Base-by-base conservation (phyloP, 495 filamentous ascomycete species). In the Hypoxylon fragiforme region DNA sequence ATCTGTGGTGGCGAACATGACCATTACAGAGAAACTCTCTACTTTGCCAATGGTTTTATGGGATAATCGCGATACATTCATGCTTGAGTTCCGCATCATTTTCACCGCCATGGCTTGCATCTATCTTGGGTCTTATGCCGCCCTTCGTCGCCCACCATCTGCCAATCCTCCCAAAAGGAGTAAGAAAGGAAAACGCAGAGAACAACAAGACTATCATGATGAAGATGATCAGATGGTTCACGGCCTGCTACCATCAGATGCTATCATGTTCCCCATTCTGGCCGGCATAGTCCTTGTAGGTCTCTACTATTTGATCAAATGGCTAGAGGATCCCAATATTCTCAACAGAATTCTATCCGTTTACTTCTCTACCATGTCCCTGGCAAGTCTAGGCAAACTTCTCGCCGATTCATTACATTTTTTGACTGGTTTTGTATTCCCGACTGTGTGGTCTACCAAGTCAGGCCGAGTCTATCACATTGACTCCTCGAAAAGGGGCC, bases 261-360 rank as follows among this genome's bases (percentile, higher is more conserved):
- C 91, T 24, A 77, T 97, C 57, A 74, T 94, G 69, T 87, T 97
- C 42, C 94, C 94, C 6, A 57, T 97, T n/a, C 71, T 88, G 26
- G 92, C 91, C 7, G 94, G 85, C 3, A 51, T 72, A 1, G 82
- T 85, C 0, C 81, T 98, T 7, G 77, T 85, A 21, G 85, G 83
- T 0, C 77, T 98, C 9, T 97, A 97, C 71, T 83, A 92, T 62
- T 76, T 96, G 44, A 90, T 97, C 66, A 90, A 95, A 62, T 95
- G 86, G 80, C 78, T 95, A 19, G 80, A 94, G 57, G 88, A 95
- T 62, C 85, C 92, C 0, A 76, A 82, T 7, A 71, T 94, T 7
- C 62, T 98, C 60, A 97, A 92, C 72, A 88, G 87, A 72, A 81
- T 95, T 14, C 73, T 98, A 9, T 85, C 86, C 28, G 85, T 80